phyloP scores from a whole-genome alignment of 2,329 filamentous ascomycete species.

The Monilinia fructicola region DNA sequence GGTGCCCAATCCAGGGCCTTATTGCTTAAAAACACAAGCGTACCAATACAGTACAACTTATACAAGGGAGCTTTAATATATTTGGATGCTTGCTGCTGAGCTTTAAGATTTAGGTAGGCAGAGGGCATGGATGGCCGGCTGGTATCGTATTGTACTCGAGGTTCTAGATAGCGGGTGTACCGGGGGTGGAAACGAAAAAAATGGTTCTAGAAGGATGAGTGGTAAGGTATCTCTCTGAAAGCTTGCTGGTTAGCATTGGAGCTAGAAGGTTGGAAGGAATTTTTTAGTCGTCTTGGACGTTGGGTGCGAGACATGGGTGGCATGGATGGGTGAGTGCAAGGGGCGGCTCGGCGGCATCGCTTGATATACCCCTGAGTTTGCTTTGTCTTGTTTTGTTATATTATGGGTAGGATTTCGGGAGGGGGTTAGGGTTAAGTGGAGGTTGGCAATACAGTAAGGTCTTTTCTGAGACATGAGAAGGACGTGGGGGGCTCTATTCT shows the following conservation, averaged over 20 bases:
- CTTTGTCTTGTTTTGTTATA: not conserved
- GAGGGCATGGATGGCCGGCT: too few relatives aligned
- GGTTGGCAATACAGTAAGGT: not conserved
- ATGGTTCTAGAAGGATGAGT: too few relatives aligned
- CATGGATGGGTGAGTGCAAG: not conserved
- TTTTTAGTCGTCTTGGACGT: not conserved
- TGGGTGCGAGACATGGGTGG: conserved; percentile 3
- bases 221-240: too few relatives aligned
- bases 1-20: not conserved
- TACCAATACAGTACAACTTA: too few relatives aligned
- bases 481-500: not conserved
- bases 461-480: not conserved
- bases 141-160: too few relatives aligned
- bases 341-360: conserved; percentile 7
- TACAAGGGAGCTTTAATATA: too few relatives aligned
- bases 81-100: too few relatives aligned
- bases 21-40: too few relatives aligned
- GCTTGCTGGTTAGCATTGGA: not conserved
- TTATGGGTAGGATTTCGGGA: not conserved
- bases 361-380: conserved; percentile 11
- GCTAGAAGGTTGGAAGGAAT: conserved; percentile 15
- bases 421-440: not conserved
- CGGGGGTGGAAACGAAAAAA: not conserved
- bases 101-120: too few relatives aligned
- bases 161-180: too few relatives aligned